A percentile compares a stretch with the other conserved stretches of the same genome.
Conservation (phyloP, 768 basidiomycete genomes). For the Hypholoma fasciculare region DNA sequence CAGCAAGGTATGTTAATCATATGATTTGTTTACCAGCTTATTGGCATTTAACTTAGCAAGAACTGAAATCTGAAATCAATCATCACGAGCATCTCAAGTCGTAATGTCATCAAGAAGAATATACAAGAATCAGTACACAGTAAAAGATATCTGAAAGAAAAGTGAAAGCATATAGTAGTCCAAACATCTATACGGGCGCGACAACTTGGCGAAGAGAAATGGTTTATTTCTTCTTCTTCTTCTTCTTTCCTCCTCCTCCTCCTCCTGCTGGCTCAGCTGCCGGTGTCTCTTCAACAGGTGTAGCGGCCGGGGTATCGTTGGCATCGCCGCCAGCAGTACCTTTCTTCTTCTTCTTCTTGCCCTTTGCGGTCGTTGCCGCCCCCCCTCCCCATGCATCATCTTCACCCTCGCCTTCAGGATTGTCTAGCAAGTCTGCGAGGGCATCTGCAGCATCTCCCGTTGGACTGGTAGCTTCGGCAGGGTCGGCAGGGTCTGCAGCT, state of each 20-base stretch:
- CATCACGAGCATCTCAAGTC: too few relatives aligned
- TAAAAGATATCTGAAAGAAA: not conserved
- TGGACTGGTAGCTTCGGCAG: not conserved
- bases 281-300: slow-evolving; percentile 9
- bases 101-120: not conserved
- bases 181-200: not conserved
- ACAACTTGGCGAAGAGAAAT: not conserved
- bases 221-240: slow-evolving; percentile 16
- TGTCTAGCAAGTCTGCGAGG: not conserved
- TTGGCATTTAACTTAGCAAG: too few relatives aligned
- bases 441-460: not conserved
- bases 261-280: slow-evolving; percentile 1
- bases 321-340: not conserved
- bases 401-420: not conserved
- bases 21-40: too few relatives aligned
- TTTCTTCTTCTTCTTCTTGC: slow-evolving; percentile 11
- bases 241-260: slow-evolving; percentile 13
- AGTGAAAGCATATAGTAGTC: not conserved
- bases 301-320: not conserved
- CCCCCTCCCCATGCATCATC: not conserved
- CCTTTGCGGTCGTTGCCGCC: not conserved
- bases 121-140: not conserved
- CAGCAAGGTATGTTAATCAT: too few relatives aligned
- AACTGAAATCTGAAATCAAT: too few relatives aligned
- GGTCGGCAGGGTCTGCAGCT: not conserved